Percentiles rank a stretch among this genome's conserved stretches.
These are phyloP conservation scores for Fagopyrum tataricum DNA, from an alignment of 148 eudicot genomes.

Conservation along the genomic window DNA sequence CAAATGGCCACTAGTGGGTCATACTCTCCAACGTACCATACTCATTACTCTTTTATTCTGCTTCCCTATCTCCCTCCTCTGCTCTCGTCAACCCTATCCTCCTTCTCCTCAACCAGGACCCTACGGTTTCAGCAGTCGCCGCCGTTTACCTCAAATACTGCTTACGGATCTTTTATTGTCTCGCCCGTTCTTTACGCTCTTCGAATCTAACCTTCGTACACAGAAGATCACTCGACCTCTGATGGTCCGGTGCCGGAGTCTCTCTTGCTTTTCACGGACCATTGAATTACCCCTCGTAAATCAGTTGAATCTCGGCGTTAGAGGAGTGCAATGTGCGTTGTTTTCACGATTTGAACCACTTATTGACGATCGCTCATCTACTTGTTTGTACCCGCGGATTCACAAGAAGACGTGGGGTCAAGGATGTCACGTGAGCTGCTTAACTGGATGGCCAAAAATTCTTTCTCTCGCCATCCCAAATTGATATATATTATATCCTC, in stretches of 20 bases:
- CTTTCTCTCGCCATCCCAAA: slow-evolving; percentile 45
- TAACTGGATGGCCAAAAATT: slow-evolving; percentile 34
- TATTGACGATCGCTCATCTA: slow-evolving; percentile 27
- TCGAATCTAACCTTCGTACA: slow-evolving; percentile 30
- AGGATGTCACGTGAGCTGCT: slow-evolving; percentile 32
- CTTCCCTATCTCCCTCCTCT: slow-evolving; percentile 33
- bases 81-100: slow-evolving; percentile 32
- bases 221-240: slow-evolving; percentile 33
- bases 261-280: slow-evolving; percentile 30
- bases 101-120: slow-evolving; percentile 27
- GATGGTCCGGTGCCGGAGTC: slow-evolving; percentile 24
- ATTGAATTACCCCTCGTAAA: slow-evolving; percentile 23
- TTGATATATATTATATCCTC: slow-evolving; percentile 47
- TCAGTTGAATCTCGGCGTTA: slow-evolving; percentile 20
- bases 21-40: slow-evolving; percentile 49
- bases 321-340: slow-evolving; percentile 25
- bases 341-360: slow-evolving; percentile 32
- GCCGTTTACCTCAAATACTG: slow-evolving; percentile 27
- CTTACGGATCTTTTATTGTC: slow-evolving; percentile 34
- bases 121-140: slow-evolving; percentile 24
- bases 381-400: slow-evolving; percentile 21
- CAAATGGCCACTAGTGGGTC: slow-evolving; percentile 46
- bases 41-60: slow-evolving; percentile 27
- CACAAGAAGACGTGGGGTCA: slow-evolving; percentile 39
- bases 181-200: slow-evolving; percentile 27